phyloP scores from a whole-genome alignment of 768 basidiomycete species.

The Lactifluus volemus region DNA sequence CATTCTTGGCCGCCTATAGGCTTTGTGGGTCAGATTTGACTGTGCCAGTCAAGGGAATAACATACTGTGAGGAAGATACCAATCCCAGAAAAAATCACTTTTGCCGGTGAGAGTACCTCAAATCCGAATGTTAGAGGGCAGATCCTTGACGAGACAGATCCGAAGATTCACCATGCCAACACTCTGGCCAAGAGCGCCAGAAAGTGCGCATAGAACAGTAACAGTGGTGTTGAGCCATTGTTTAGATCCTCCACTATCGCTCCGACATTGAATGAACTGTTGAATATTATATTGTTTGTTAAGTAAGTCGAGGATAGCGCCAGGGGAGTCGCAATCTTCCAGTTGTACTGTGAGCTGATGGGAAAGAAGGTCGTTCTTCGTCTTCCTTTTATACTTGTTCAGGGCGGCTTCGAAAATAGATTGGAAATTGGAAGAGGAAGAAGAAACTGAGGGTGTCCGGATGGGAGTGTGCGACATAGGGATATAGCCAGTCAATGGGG shows the following conservation, averaged over 20 bases:
- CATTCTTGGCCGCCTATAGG: not conserved
- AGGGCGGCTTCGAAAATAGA: not conserved
- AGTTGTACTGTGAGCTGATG: not conserved
- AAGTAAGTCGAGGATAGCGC: not conserved
- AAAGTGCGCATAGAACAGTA: not conserved
- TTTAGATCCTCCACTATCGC: not conserved
- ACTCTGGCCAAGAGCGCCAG: not conserved
- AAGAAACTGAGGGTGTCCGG: not conserved
- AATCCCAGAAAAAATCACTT: not conserved
- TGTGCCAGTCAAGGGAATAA: not conserved
- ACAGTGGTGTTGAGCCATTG: conserved; percentile 1
- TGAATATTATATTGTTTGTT: not conserved
- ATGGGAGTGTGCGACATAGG: not conserved
- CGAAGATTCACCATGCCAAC: not conserved
- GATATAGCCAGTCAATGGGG: not conserved
- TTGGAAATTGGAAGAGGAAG: not conserved
- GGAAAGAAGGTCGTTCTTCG: not conserved
- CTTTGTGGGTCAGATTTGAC: not conserved
- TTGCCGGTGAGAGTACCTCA: not conserved
- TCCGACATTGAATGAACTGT: not conserved
- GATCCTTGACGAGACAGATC: not conserved
- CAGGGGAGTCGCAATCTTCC: not conserved
- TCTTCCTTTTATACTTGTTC: not conserved
- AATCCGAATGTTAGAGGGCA: not conserved
- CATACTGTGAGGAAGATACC: not conserved